Base-by-base conservation (phyloP, 2,329 filamentous ascomycete species). In the Trichoderma sp. region DNA sequence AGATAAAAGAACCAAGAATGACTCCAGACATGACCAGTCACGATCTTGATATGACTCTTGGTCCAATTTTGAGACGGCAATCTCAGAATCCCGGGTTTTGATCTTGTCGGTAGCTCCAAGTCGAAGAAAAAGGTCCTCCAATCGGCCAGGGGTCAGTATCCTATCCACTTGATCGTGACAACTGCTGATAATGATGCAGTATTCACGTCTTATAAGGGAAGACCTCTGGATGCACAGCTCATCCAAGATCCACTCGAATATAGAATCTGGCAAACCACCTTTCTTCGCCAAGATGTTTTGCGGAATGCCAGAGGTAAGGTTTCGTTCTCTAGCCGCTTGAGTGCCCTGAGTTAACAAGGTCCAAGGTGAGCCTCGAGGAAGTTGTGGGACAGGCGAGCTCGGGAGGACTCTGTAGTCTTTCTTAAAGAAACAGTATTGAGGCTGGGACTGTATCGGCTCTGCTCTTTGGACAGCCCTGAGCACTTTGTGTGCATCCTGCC, bases 221-320 rank as follows among this genome's bases (percentile, higher is more conserved):
- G 85, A 84, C 51, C 80, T 78, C 73, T 91, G 88, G 2, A 81
- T 76, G 66, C 85, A 86, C 26, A 89, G 80, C 79, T 89, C 85
- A 60, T 86, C 79, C 6, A 91, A 75, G 3, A 93, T 81, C 91
- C 91, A 94, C 18, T 84, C 74, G 60, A 92, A 83, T 1, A 93
- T 75, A 66, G 90, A 85, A 70, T 92, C 87, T 0, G 91, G 87
- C 14, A 93, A 76, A 10, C 71, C 72, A 14, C 73, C 73, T 1
- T 68, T 72, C 56, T 75, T 76, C 5, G 58, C 65, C 4, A 80
- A 60, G 16, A 90, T 80, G 55, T 86, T 84, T 67, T 86, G 83
- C 1, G 89, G 83, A 68, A 91, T 79, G 1, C 91, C 90, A 24
- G 87, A 89, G 28, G 87, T 78, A 65, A 93, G 85, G 46, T 86